These are phyloP conservation scores for Annulohypoxylon nitens DNA, from an alignment of 495 filamentous ascomycete genomes.

Conservation along the genomic window DNA sequence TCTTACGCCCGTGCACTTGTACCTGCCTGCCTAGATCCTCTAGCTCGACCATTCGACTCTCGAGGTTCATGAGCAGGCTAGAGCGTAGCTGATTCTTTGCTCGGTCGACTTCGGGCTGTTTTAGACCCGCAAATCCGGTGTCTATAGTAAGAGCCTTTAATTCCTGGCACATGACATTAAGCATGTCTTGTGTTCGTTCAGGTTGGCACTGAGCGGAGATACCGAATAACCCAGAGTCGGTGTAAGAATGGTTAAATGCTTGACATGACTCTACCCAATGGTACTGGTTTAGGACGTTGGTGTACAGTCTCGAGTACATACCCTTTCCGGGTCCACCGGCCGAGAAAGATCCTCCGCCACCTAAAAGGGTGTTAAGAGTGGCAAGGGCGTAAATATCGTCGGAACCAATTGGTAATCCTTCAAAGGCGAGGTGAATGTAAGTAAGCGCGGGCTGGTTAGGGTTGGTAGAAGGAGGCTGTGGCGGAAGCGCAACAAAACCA, in stretches of 20 bases:
- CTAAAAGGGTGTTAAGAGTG: conserved; percentile 95
- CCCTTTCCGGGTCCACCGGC: conserved; percentile 98
- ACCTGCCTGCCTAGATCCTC: conserved; percentile 97
- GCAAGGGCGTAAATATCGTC: conserved; percentile 96
- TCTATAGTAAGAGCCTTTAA: conserved; percentile 81
- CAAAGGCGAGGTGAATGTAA: conserved; percentile 94
- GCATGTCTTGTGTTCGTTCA: conserved; percentile 78
- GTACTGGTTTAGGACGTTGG: conserved; percentile 96
- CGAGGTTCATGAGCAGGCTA: conserved; percentile 95
- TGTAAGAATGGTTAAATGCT: conserved; percentile 97
- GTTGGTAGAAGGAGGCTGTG: conserved; percentile 80
- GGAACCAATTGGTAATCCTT: conserved; percentile 90
- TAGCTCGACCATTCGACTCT: conserved; percentile 97
- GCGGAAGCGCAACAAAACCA: conserved; percentile 87
- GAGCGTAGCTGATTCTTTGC: conserved; percentile 98
- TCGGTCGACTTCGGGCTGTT: conserved; percentile 84
- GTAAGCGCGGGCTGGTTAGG: conserved; percentile 84
- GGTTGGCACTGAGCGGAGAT: conserved; percentile 90
- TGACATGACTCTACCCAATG: conserved; percentile 96
- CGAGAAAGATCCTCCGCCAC: conserved; percentile 96
- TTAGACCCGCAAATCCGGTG: conserved; percentile 75
- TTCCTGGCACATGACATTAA: conserved; percentile 94
- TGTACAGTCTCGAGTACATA: conserved; percentile 98
- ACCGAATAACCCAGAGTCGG: conserved; percentile 93
- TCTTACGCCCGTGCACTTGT: conserved; percentile 92